Percentiles rank a stretch among this genome's conserved stretches.
phyloP scores from a whole-genome alignment of 495 filamentous ascomycete genomes.

The Neurospora hispaniola region DNA sequence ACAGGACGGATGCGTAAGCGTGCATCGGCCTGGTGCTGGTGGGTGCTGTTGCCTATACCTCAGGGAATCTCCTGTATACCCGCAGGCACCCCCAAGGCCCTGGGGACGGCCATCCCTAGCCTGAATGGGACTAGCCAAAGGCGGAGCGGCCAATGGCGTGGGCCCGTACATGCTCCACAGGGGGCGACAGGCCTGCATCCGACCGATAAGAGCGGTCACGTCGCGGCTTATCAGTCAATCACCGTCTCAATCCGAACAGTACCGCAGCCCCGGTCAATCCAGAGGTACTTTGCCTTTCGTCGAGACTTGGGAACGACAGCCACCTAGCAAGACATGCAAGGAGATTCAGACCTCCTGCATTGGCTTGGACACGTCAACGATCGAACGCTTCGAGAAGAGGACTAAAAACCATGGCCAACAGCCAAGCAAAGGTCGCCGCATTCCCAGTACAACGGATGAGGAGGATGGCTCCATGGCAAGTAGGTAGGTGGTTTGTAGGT shows the following conservation, averaged over 20 bases:
- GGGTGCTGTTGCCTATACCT: constrained; percentile 11
- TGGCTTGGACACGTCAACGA: neutral
- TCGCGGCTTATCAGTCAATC: neutral
- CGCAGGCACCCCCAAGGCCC: constrained; percentile 5
- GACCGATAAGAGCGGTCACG: constrained; percentile 7
- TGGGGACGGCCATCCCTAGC: constrained; percentile 10
- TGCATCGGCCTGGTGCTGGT: constrained; percentile 1
- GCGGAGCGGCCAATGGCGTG: constrained; percentile 20
- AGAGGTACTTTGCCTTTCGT: neutral
- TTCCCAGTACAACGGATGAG: neutral
- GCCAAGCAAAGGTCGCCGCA: neutral
- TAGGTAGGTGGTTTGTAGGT: neutral
- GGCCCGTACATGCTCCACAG: constrained; percentile 3
- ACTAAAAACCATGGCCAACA: neutral
- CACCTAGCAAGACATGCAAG: neutral
- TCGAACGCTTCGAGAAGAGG: neutral
- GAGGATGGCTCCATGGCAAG: neutral
- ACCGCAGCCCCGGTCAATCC: neutral
- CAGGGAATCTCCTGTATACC: constrained; percentile 11
- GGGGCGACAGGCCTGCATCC: constrained; percentile 10
- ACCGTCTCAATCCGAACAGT: neutral
- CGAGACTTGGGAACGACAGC: neutral
- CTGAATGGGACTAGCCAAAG: constrained; percentile 11
- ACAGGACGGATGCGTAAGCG: constrained; percentile 18
- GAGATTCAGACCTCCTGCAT: neutral